Base-by-base conservation (phyloP, 257 asterid genomes). In the Solanum pennellii region DNA sequence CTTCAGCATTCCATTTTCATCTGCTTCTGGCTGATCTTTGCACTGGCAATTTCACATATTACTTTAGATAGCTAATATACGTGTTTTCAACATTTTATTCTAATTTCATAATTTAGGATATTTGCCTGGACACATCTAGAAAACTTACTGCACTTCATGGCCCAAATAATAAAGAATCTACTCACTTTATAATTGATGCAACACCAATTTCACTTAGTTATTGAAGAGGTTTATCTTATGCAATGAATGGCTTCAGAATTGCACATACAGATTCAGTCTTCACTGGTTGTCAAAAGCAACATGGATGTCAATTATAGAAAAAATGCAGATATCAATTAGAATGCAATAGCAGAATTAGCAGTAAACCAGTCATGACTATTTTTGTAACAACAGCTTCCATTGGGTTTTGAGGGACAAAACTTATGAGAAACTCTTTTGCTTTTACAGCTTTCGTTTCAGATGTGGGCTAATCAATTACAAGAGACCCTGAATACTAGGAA, bases 391-490 rank as follows among this genome's bases (percentile, higher is more conserved):
- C 23, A 76, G n/a, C 37, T 76, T 76, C 13, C 23, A n/a, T 76
- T 76, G 33, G 60, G 25, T 76, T 76, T 42, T 41, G 14, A 42
- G 37, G 60, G 37, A 13, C 60, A 23, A 23, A 42, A 14, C 23
- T 6, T 7, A 82, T 49, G 71, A 49, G 33, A 12, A 41, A 88
- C 72, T 71, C 75, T 27, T 91, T 74, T 42, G 62, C 71, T 86
- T 87, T 87, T 77, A 72, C 91, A 92, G 94, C 91, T 92, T 52
- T 92, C 93, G 14, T 92, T 92, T 82, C 92, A 92, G 75, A 84
- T 91, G 91, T 92, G 94, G 94, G 89, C 93, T 18, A 60, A 76
- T 84, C 88, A 91, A 84, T 86, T 92, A 86, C 93, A 92, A 89
- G 93, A 91, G 49, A 90, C 93, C 47, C 44, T 92, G 45, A 87